Percentiles rank a stretch among this genome's conserved stretches.
phyloP scores from a whole-genome alignment of 805 yeast genomes.

The Ogataea methylovora region DNA sequence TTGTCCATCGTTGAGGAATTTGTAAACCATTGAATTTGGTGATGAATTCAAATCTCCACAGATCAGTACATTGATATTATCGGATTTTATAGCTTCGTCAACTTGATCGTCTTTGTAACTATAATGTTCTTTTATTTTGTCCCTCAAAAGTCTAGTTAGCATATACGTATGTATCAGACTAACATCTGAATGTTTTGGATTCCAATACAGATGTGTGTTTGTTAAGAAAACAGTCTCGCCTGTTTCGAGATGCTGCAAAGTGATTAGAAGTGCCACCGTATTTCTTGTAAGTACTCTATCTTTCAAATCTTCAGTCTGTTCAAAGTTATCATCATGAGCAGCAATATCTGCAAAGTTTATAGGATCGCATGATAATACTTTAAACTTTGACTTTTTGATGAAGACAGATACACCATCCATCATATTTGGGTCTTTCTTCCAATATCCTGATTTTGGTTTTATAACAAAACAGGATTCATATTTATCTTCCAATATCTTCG shows the following conservation, averaged over 20 bases:
- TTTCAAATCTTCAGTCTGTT: constrained; percentile 25
- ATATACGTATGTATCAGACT: constrained; percentile 46
- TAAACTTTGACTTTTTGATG: constrained; percentile 40
- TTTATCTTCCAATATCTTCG: constrained; percentile 17
- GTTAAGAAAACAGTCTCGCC: constrained; percentile 35
- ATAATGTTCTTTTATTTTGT: constrained; percentile 19
- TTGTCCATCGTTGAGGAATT: constrained; percentile 21
- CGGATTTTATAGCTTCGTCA: constrained; percentile 10
- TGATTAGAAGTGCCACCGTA: constrained; percentile 49
- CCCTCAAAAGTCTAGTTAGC: constrained; percentile 25
- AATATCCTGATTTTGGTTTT: constrained; percentile 46
- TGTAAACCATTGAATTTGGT: constrained; percentile 40
- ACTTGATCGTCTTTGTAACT: constrained; percentile 7
- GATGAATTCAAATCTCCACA: constrained; percentile 53
- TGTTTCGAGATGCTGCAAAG: constrained; percentile 36
- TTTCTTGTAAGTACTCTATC: constrained; percentile 37
- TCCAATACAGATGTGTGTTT: constrained; percentile 61
- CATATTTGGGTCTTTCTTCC: constrained; percentile 37
- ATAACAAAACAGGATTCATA: constrained; percentile 40
- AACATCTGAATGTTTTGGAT: constrained; percentile 42
- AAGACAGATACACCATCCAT: constrained; percentile 59
- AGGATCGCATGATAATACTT: constrained; percentile 24
- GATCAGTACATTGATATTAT: constrained; percentile 31
- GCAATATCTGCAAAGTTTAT: constrained; percentile 26
- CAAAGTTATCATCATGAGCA: constrained; percentile 17